Base-by-base conservation (phyloP, 2,329 filamentous ascomycete genomes). In the Raffaelea arxii region DNA sequence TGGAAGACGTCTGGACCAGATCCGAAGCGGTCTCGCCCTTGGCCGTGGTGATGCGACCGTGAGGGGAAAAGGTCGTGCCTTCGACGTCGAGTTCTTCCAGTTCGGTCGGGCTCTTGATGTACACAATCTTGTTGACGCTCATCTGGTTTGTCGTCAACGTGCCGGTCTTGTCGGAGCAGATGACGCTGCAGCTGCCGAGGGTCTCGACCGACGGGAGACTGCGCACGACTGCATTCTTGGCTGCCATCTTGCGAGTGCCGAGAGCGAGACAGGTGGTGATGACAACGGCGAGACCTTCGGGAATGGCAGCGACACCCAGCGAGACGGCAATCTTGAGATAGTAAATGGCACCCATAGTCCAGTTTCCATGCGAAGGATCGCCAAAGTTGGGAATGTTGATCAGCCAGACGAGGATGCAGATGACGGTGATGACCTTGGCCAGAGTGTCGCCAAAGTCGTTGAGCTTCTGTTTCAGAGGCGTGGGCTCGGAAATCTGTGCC, bases 261-360 rank as follows among this genome's bases (percentile, higher is more conserved):
- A 98, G 77, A 53, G 92, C 92, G 51, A 98, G 72, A 65, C 92
- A 98, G 25, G 92, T 97, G n/a, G 92, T 98, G 56, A 98, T 98
- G 55, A 98, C 94, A 45, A 97, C 92, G 25, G 92, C 92, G 40
- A 98, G 77, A 65, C 94, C 92, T 69, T 98, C 92, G 0, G 92
- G 92, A 60, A 98, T 98, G 54, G 94, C 92, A 41, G 92, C 92
- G 37, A 98, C 92, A 66, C 92, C 94, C 32, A 98, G 84, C 43
- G 92, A 98, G 37, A 98, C 94, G 37, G 92, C 92, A 62, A 98
- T 98, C 75, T 98, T 98, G 58, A 98, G 80, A 67, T 98, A 98
- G 75, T 98, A 98, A 60, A 98, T 97, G 49, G 92, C 92, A 50
- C 92, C 92, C 72, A 97, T 98, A 53, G 87, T 78, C 83, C 89